phyloP scores from a whole-genome alignment of 352 stramenopile genomes.

The Phytopythium delawarense region DNA sequence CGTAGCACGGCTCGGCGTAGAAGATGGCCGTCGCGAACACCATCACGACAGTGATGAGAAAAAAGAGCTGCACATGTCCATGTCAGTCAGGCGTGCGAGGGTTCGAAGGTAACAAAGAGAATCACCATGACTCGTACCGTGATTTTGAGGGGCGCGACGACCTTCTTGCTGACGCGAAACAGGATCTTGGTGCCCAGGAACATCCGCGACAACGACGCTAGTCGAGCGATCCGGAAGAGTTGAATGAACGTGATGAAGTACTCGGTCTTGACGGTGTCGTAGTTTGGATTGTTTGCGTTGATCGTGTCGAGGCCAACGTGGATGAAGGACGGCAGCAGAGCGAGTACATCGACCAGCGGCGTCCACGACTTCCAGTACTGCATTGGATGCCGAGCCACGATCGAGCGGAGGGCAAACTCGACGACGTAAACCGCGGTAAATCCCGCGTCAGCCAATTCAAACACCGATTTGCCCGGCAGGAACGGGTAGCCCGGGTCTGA shows the following conservation, averaged over 20 bases:
- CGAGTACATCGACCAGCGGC: slow-evolving; percentile 31
- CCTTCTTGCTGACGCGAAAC: slow-evolving; percentile 23
- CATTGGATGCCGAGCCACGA: slow-evolving; percentile 16
- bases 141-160: slow-evolving; percentile 40
- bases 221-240: slow-evolving; percentile 29
- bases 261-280: slow-evolving; percentile 17
- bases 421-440: slow-evolving; percentile 42
- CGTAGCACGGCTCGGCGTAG: slow-evolving; percentile 53
- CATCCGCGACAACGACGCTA: slow-evolving; percentile 27
- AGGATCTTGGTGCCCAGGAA: slow-evolving; percentile 47
- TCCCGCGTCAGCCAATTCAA: slow-evolving; percentile 17
- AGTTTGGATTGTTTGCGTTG: not conserved
- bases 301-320: slow-evolving; percentile 10
- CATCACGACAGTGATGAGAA: slow-evolving; percentile 50
- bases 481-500: slow-evolving; percentile 40
- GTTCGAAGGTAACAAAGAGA: not conserved
- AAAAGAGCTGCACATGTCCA: slow-evolving; percentile 28
- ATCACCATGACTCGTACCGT: slow-evolving; percentile 18
- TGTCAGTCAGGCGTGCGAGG: not conserved
- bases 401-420: slow-evolving; percentile 36
- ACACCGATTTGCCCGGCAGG: slow-evolving; percentile 26
- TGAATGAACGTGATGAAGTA: slow-evolving; percentile 22
- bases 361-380: slow-evolving; percentile 27
- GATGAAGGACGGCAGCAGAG: slow-evolving; percentile 25
- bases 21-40: slow-evolving; percentile 50